Conservation (phyloP, 768 basidiomycete species). For the Strobilomyces echinocephalus region DNA sequence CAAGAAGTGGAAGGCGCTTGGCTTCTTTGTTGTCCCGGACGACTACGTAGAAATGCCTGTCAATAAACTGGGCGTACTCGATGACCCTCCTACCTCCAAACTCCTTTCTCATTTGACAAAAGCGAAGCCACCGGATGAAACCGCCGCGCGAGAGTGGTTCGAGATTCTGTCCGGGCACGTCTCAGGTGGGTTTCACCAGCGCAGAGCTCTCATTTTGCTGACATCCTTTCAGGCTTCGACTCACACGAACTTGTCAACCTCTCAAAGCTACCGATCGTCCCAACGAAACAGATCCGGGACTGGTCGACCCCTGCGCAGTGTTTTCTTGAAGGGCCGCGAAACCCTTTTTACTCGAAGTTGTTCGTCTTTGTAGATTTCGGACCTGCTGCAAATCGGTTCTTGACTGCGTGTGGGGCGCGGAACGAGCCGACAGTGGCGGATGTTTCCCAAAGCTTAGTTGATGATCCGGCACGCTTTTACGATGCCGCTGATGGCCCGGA, state of each 20-base stretch:
- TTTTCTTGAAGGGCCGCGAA: neutral
- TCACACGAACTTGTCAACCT: neutral
- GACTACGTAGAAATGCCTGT: neutral
- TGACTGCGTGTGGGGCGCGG: neutral
- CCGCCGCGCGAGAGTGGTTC: neutral
- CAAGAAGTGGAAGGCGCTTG: neutral
- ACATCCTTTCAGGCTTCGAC: neutral
- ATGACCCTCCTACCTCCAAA: neutral
- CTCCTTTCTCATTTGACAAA: neutral
- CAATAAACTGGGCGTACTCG: neutral
- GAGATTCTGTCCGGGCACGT: neutral
- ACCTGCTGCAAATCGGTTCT: neutral
- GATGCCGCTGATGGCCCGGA: neutral
- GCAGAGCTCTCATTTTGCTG: neutral
- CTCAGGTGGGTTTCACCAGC: neutral
- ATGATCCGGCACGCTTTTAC: neutral
- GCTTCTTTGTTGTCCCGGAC: neutral
- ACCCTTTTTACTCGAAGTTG: neutral
- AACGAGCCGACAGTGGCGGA: neutral
- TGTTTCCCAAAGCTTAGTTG: neutral
- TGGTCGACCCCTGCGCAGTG: neutral
- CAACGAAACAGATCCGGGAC: neutral
- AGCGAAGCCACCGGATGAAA: neutral
- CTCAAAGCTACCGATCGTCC: neutral
- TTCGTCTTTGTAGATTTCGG: conserved; percentile 5